Evolutionary conservation across 2,329 filamentous ascomycete genomes (phyloP), one percentile per base, ranked within the genome.

Genomic region (Trichoderma semiorbis): DNA sequence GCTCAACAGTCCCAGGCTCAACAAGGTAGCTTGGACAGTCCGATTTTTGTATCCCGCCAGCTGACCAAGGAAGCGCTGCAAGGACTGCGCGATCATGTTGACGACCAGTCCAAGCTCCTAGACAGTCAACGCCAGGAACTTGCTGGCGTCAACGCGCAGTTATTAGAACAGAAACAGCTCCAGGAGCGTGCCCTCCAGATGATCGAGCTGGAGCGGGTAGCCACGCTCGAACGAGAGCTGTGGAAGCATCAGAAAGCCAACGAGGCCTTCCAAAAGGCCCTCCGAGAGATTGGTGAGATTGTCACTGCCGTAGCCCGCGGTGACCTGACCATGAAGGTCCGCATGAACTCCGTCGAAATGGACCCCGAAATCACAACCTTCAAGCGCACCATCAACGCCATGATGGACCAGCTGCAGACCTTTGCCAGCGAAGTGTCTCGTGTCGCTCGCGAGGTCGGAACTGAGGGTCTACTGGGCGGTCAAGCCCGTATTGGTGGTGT

Each of bases 171-270:
- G 80, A 93, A 96, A 81, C 90, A 92, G 78, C 88, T 94, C 74
- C 94, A 97, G 79, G 92, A 95, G 81, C 89, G 90, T 78, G 92
- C 93, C 36, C 90, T 97, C 92, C 76, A 89, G 39, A 43, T 92
- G 74, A 91, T 97, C 68, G 94, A 97, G 81, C 90, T 92, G 75
- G 91, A 94, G 81, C 94, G 96, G 76, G 95, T 98, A 74, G 92
- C 93, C 69, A 91, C 93, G 43, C 87, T 98, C 53, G 95, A 98
- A 84, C 90, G 95, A 72, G 96, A 99, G 82, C 87, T 99, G 72
- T 94, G 93, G 86, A 98, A 98, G 83, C 95, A 98, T 79, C 95
- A 97, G 80, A 96, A 98, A 83, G 96, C 97, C 79, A 99, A 99
- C 82, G 91, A 97, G 82, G 97, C 96, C 77, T 99, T 98, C 88